Evolutionary conservation across 2,329 filamentous ascomycete genomes (phyloP), one percentile per base, ranked within the genome.

Genomic region (Fusarium sp.): DNA sequence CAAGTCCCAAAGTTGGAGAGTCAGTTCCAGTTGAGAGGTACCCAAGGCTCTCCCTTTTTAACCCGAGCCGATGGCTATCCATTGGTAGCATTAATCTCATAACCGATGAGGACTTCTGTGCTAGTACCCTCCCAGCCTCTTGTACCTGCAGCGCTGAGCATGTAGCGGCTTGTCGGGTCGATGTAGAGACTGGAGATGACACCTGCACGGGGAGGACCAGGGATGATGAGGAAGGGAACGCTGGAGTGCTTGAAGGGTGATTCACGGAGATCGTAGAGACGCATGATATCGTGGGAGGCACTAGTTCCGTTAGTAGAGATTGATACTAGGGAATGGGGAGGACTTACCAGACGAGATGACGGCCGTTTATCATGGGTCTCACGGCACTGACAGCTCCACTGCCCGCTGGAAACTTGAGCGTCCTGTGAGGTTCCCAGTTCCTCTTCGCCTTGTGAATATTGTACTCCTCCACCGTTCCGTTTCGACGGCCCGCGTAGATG

Each of bases 191-290:
- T 91, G 1, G 92, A 94, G 45, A 98, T 95, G 45, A 97, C 94
- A 47, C 95, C 95, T 0, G 95, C 95, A 20, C 94, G 81, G 0
- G 90, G 90, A 0, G 90, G 96, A 0, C 96, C 96, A 0, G 96
- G 96, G 29, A 99, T 92, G 73, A 99, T 98, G n/a, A 97, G 87
- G 81, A 98, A 99, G 0, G 96, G 96, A 0, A 97, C 94, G 0
- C 92, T 91, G 0, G 93, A 93, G 79, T 94, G 92, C 77, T 91
- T 93, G 42, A 87, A 85, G 2, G 86, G 86, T 36, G 89, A 87
- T 56, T 93, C 89, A 49, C 90, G 90, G 22, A 98, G 85, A 79
- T 99, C 96, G 80, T 98, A 99, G 1, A 99, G 87, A 7, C 96
- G 90, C 18, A 99, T 87, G 74, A 98, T 98, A 78, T 98, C 95